Conservation (phyloP, 495 filamentous ascomycete species). For the Aspergillus taichungensis region DNA sequence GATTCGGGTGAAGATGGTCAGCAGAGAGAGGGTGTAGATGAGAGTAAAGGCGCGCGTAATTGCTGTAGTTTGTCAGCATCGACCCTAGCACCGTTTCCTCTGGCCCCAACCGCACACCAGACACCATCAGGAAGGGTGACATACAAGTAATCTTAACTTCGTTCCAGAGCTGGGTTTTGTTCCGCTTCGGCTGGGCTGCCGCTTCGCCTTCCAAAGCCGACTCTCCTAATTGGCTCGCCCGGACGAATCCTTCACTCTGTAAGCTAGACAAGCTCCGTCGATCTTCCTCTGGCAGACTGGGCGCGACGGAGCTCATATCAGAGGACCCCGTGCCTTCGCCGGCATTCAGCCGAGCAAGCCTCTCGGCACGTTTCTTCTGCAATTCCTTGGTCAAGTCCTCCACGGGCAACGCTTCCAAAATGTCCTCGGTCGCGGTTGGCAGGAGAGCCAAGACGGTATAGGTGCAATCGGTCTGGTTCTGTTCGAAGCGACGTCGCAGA, state of each 20-base stretch:
- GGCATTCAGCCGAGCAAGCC: slow-evolving; percentile 48
- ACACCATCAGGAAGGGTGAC: slow-evolving; percentile 15
- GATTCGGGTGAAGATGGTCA: slow-evolving; percentile 87
- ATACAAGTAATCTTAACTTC: slow-evolving; percentile 93
- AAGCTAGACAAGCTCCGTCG: slow-evolving; percentile 65
- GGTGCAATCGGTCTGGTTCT: slow-evolving; percentile 97
- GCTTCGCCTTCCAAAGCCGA: slow-evolving; percentile 30
- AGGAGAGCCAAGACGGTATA: slow-evolving; percentile 95
- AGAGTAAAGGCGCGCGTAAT: slow-evolving; percentile 86
- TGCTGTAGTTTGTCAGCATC: slow-evolving; percentile 40
- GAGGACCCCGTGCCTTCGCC: slow-evolving; percentile 43
- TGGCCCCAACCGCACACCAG: not conserved
- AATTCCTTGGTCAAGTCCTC: slow-evolving; percentile 84
- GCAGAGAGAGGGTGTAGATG: slow-evolving; percentile 79
- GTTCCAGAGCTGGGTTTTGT: slow-evolving; percentile 91
- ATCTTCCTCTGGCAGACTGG: slow-evolving; percentile 80
- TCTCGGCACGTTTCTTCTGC: slow-evolving; percentile 83
- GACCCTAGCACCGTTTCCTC: too few relatives aligned
- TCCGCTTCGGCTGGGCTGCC: slow-evolving; percentile 52
- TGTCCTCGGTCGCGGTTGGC: slow-evolving; percentile 81
- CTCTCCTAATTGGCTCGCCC: slow-evolving; percentile 64
- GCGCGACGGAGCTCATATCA: slow-evolving; percentile 59
- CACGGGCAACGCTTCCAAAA: slow-evolving; percentile 78
- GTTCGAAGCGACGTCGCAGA: slow-evolving; percentile 88
- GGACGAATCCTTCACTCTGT: slow-evolving; percentile 69